These are phyloP conservation scores for Yarrowia divulgata DNA, from an alignment of 805 yeast genomes.

Conservation along the genomic window DNA sequence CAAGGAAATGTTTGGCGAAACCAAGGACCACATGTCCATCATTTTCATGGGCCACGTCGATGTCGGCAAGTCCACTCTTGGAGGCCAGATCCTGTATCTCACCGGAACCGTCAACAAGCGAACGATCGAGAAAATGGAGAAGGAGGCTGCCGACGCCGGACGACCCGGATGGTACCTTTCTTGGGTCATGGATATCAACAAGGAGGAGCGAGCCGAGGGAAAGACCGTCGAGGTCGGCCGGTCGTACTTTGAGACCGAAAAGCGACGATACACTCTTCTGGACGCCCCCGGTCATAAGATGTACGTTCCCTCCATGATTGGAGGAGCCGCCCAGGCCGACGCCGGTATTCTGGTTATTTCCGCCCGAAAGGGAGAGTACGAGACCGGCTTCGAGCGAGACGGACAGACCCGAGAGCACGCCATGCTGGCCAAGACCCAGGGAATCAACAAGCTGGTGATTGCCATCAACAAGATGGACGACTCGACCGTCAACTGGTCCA, in stretches of 20 bases:
- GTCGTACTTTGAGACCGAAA: slow-evolving; percentile 96
- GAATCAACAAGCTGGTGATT: slow-evolving; percentile 91
- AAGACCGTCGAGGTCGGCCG: slow-evolving; percentile 99
- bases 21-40: slow-evolving; percentile 92
- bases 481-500: slow-evolving; percentile 94
- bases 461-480: slow-evolving; percentile 99
- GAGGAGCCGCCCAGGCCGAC: slow-evolving; percentile 99
- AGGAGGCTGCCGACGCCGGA: slow-evolving; percentile 99
- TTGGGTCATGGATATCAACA: slow-evolving; percentile 99
- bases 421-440: slow-evolving; percentile 95
- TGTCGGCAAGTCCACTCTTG: slow-evolving; percentile 99
- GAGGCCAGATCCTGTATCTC: slow-evolving; percentile 91
- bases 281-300: slow-evolving; percentile 99
- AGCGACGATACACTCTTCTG: slow-evolving; percentile 95
- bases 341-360: slow-evolving; percentile 96
- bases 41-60: slow-evolving; percentile 99
- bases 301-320: slow-evolving; percentile 99
- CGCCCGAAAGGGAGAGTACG: slow-evolving; percentile 99
- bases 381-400: slow-evolving; percentile 98
- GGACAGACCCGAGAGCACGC: slow-evolving; percentile 99
- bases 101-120: slow-evolving; percentile 99
- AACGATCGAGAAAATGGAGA: slow-evolving; percentile 96
- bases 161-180: slow-evolving; percentile 99
- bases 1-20: slow-evolving; percentile 82
- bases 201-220: slow-evolving; percentile 98